Evolutionary conservation across 169 alveolate genomes (phyloP).

Genomic region (Plasmodium vivax): DNA sequence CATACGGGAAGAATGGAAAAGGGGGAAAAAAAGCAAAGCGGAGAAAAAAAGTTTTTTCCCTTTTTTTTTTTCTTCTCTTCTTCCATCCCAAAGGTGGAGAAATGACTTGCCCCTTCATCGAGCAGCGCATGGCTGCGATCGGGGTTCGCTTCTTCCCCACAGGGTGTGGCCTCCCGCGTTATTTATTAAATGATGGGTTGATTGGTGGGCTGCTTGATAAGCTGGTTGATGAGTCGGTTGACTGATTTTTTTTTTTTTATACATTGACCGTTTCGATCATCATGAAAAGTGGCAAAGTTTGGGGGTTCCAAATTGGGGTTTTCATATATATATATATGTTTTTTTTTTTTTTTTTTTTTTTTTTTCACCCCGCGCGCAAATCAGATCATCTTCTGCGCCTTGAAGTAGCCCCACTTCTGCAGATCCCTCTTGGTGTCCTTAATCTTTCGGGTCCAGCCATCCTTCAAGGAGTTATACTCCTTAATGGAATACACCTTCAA

Average conservation of each 20-base stretch:
- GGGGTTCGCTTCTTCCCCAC: background rate
- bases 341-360: too few relatives aligned
- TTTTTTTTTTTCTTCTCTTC: background rate
- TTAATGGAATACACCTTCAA: background rate
- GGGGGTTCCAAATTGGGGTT: background rate
- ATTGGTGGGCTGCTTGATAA: background rate
- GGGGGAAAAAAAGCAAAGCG: background rate
- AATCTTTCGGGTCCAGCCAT: conserved; percentile 46
- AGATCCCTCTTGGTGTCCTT: conserved; percentile 20
- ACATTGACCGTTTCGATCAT: background rate
- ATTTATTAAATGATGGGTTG: background rate
- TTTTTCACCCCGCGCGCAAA: background rate
- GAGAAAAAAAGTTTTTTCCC: background rate
- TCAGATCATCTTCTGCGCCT: conserved; percentile 22
- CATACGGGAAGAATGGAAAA: background rate
- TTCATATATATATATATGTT: background rate
- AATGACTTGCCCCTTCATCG: background rate
- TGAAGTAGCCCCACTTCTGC: conserved; percentile 46
- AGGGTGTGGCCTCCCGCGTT: background rate
- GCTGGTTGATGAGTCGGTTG: background rate
- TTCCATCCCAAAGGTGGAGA: background rate
- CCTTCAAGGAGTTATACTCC: background rate
- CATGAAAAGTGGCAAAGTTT: background rate
- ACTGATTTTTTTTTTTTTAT: background rate
- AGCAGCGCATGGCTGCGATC: background rate